Percentiles rank a stretch among this genome's conserved stretches.
phyloP scores from a whole-genome alignment of 129 eudicot genomes.

The Flaveria ramosissima region DNA sequence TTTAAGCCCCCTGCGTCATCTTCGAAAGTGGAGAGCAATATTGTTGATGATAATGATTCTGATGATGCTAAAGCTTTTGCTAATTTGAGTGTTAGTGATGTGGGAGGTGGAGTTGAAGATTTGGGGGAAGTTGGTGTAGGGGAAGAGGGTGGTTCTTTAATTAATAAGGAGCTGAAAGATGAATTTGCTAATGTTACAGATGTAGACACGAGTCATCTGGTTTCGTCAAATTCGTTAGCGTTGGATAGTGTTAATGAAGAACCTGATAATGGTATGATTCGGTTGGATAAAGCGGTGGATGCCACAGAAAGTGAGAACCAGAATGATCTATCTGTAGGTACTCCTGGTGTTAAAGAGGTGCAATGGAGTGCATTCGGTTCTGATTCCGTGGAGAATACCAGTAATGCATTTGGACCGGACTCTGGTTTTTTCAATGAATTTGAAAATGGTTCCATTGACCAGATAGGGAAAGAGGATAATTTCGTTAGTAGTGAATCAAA shows the following conservation, averaged over 20 bases:
- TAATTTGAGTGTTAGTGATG: slow-evolving; percentile 62
- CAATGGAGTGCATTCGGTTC: slow-evolving; percentile 76
- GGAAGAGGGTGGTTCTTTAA: slow-evolving; percentile 10
- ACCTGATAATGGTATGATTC: slow-evolving; percentile 27
- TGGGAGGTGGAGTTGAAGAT: slow-evolving; percentile 23
- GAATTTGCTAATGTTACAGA: slow-evolving; percentile 13
- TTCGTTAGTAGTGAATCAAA: slow-evolving; percentile 24
- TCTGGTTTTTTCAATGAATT: slow-evolving; percentile 67
- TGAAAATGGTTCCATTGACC: slow-evolving; percentile 48
- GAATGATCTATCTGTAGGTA: slow-evolving; percentile 42
- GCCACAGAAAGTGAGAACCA: slow-evolving; percentile 27
- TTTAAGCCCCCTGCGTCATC: slow-evolving; percentile 33
- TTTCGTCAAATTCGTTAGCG: slow-evolving; percentile 38
- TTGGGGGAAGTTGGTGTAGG: slow-evolving; percentile 18
- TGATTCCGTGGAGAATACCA: slow-evolving; percentile 43
- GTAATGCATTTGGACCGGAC: slow-evolving; percentile 60
- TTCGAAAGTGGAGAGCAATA: slow-evolving; percentile 4
- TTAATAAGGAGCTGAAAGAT: slow-evolving; percentile 27
- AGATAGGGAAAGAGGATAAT: slow-evolving; percentile 36
- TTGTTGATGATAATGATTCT: slow-evolving; percentile 51
- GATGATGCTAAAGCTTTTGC: slow-evolving; percentile 84
- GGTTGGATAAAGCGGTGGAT: slow-evolving; percentile 25
- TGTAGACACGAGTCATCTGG: slow-evolving; percentile 24
- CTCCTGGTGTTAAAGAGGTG: slow-evolving; percentile 72
- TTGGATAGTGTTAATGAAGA: slow-evolving; percentile 39